phyloP scores from a whole-genome alignment of 139 green algal genomes.

The Coccomyxa sp. region DNA sequence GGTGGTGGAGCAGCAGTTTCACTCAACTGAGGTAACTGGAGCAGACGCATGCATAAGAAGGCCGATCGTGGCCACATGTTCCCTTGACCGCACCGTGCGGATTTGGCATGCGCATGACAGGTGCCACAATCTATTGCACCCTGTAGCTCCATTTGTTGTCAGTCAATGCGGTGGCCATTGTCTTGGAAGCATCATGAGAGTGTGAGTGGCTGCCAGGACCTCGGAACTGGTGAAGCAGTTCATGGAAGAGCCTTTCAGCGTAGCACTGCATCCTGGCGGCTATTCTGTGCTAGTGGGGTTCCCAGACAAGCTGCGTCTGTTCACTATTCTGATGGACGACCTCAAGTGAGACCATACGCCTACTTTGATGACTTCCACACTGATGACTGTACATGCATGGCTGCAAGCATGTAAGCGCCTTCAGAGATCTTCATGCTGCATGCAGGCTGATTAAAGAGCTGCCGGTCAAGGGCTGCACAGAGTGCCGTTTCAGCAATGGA shows the following conservation, averaged over 20 bases:
- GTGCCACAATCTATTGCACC: conserved; percentile 13
- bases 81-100: conserved; percentile 64
- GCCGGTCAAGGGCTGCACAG: conserved; percentile 71
- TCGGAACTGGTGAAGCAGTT: conserved; percentile 26
- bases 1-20: conserved; percentile 36
- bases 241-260: conserved; percentile 24
- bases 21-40: conserved; percentile 52
- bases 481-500: conserved; percentile 72
- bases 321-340: conserved; percentile 84
- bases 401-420: background rate
- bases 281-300: conserved; percentile 76
- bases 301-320: conserved; percentile 86
- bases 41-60: conserved; percentile 77
- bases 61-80: conserved; percentile 72
- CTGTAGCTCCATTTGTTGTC: no score
- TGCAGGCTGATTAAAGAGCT: conserved; percentile 53
- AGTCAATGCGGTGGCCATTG: no score
- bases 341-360: conserved; percentile 23
- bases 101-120: conserved; percentile 86
- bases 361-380: background rate
- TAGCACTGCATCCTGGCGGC: conserved; percentile 84
- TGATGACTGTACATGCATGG: background rate
- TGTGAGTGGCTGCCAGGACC: background rate
- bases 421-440: background rate
- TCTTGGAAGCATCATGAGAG: no score